Evolutionary conservation across 2,329 filamentous ascomycete genomes (phyloP), one percentile per base, ranked within the genome.

Genomic region (Bertia moriformis): DNA sequence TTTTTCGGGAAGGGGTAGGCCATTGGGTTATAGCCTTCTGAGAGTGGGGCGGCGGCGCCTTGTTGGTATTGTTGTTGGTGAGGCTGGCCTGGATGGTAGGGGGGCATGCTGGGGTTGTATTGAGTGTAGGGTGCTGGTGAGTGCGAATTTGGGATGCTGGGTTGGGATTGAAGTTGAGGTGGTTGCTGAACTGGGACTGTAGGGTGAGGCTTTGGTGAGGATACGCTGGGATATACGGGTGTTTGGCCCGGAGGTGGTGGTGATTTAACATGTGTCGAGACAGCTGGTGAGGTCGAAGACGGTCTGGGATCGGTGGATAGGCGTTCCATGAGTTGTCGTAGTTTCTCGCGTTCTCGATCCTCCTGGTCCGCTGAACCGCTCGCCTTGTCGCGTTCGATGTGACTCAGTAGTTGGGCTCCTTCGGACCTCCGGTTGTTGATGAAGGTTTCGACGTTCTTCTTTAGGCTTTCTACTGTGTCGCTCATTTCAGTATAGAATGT

Each of bases 391-490:
- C 83, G 78, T 57, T 94, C 87, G 45, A 98, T 98, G 48, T 87
- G 82, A 48, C 75, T 78, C 24, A 98, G 71, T 4, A 98, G 71
- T 54, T 94, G 85, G 0, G 86, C 85, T 3, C 91, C 91, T 62
- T 98, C 91, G 1, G 84, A 81, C 43, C 88, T 69, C 39, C 91
- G 75, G 57, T 98, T 98, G 63, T 87, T 93, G 46, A 98, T 88
- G 59, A 98, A 98, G 0, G 83, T 83, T 47, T 96, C 89, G 1
- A 98, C 91, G 50, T 98, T 98, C 69, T 94, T 91, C 50, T 87
- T 78, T 30, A 95, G 65, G 53, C 84, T 94, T 47, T 89, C 83
- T 0, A 93, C 86, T 1, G 87, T 95, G 46, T 95, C 87, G 49
- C 81, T 83, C 87, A 96, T 98, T 55, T 96, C 91, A 3, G 73